Evolutionary conservation across 192 early-diverging fungal genomes (phyloP), one percentile per base, ranked within the genome.

Genomic region (Tieghemiomyces parasiticus): DNA sequence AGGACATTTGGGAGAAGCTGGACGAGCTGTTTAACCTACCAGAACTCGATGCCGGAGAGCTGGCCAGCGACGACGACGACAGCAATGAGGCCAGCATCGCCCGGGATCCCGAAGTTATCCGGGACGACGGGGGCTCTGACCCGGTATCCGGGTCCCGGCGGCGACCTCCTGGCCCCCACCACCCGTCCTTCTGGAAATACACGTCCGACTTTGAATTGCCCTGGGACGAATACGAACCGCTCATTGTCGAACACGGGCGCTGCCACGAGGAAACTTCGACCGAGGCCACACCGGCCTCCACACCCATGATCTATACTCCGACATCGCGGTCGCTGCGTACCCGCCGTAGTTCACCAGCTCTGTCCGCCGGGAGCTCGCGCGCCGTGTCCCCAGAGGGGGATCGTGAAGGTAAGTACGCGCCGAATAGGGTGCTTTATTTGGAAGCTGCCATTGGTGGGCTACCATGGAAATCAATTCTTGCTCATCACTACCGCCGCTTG

Each of bases 171-270:
- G 8, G 19, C 22, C 45, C 19, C 2, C 32, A 54, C 52, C 52
- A 54, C 52, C 52, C 52, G 32, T n/a, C 26, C 28, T 54, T 54
- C 32, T 54, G 52, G 52, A 54, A 54, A 30, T 54, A 54, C 4
- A 20, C 52, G 20, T 30, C 28, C 28, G 52, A 54, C 0, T 54
- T 54, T 32, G 52, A 54, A 32, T 29, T 54, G 28, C 52, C 52
- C 24, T 54, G 52, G 52, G 52, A 54, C 4, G 52, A 54, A n/a
- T 54, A 54, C 29, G 52, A 54, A 30, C 29, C 52, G 28, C 10
- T 54, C 4, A 54, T 54, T 32, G 52, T 30, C 1, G 52, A 54
- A 16, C 52, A 54, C 29, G 26, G 52, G 8, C 26, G 32, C 8
- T 25, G 32, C 28, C 52, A n/a, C 32, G 32, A 32, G 26, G 32